These are phyloP conservation scores for Rhizopogon vesiculosus DNA, from an alignment of 768 basidiomycete genomes.

Conservation along the genomic window DNA sequence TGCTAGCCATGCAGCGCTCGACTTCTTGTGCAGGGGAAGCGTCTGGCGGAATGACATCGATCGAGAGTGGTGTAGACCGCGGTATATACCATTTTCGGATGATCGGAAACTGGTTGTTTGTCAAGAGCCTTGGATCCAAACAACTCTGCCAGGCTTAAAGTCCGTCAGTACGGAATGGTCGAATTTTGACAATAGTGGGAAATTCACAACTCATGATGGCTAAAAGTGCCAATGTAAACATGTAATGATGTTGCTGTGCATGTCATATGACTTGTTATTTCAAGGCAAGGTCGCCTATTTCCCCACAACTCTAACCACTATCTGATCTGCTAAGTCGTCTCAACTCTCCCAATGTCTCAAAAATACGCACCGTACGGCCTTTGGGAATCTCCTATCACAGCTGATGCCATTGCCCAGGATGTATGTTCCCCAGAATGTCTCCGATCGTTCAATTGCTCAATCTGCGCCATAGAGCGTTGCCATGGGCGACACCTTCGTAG, in stretches of 20 bases:
- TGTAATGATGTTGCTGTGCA: too few relatives aligned
- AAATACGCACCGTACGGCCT: constrained; percentile 48
- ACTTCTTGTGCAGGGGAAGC: constrained; percentile 22
- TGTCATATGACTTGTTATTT: too few relatives aligned
- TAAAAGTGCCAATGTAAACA: neutral
- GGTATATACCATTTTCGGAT: neutral
- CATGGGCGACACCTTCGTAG: constrained; percentile 46
- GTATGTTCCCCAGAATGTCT: constrained; percentile 22
- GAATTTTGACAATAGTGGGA: too few relatives aligned
- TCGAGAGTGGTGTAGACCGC: neutral
- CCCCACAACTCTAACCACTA: neutral
- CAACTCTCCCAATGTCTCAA: neutral
- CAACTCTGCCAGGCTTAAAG: neutral
- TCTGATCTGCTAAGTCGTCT: neutral
- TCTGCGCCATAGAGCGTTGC: constrained; percentile 16
- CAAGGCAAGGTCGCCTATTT: too few relatives aligned
- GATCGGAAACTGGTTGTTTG: neutral
- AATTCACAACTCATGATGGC: too few relatives aligned
- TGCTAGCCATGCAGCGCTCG: constrained; percentile 56
- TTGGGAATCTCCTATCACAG: constrained; percentile 54
- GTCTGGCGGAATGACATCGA: constrained; percentile 34
- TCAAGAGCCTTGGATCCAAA: neutral
- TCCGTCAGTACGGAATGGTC: neutral
- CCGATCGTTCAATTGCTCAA: neutral
- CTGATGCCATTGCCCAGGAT: constrained; percentile 41